Evolutionary conservation across 768 basidiomycete genomes (phyloP).

Genomic region (Boletus barrowsii): DNA sequence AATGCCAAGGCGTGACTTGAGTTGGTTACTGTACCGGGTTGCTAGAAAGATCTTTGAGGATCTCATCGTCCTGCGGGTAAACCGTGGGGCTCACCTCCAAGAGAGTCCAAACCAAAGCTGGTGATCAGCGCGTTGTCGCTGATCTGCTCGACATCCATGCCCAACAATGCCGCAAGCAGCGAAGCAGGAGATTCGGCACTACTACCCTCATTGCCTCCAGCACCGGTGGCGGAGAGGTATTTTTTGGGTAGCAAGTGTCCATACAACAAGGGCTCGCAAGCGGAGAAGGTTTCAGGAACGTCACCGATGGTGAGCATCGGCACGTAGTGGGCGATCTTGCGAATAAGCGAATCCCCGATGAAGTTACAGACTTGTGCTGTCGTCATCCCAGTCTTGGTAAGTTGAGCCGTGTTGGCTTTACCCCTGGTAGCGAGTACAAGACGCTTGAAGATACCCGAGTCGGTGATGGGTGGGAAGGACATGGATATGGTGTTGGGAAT

Average conservation of each 20-base stretch:
- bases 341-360: constrained; percentile 29
- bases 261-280: constrained; percentile 28
- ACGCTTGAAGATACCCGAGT: constrained; percentile 34
- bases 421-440: constrained; percentile 27
- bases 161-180: constrained; percentile 22
- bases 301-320: constrained; percentile 28
- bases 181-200: constrained; percentile 23
- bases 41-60: constrained; percentile 7
- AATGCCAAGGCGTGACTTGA: constrained; percentile 26
- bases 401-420: constrained; percentile 28
- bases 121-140: constrained; percentile 30
- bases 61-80: neutral
- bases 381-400: constrained; percentile 32
- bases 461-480: constrained; percentile 34
- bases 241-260: constrained; percentile 22
- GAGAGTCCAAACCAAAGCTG: constrained; percentile 25
- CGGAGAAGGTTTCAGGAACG: constrained; percentile 23
- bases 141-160: constrained; percentile 28
- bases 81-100: constrained; percentile 21
- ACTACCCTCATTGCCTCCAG: constrained; percentile 9
- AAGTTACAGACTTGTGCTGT: constrained; percentile 32
- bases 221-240: constrained; percentile 17
- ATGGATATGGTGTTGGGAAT: constrained; percentile 34
- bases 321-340: constrained; percentile 30
- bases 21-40: constrained; percentile 30